These are phyloP conservation scores for Gyromitra esculenta DNA, from an alignment of 2,329 filamentous ascomycete genomes.

Conservation along the genomic window DNA sequence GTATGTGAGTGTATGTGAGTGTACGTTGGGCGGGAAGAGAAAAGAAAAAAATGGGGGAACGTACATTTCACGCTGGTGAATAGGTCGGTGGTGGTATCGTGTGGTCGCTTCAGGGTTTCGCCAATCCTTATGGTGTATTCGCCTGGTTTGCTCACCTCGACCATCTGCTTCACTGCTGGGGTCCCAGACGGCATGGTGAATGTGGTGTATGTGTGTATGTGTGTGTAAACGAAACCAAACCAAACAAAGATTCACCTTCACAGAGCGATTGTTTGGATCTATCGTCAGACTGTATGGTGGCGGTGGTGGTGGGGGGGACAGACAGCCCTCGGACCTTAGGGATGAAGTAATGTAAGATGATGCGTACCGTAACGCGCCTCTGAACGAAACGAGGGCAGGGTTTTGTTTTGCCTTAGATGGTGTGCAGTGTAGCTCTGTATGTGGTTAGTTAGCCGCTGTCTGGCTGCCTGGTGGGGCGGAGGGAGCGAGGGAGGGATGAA, in stretches of 20 bases:
- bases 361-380: background rate
- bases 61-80: conserved; percentile 54
- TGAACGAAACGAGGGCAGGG: background rate
- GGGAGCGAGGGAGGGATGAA: background rate
- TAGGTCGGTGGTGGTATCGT: conserved; percentile 9
- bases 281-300: no score
- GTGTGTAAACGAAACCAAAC: background rate
- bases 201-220: background rate
- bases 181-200: conserved; percentile 40
- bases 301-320: background rate
- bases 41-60: conserved; percentile 10
- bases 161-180: conserved; percentile 39
- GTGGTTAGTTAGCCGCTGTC: background rate
- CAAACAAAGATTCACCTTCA: background rate
- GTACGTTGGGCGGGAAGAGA: background rate
- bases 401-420: conserved; percentile 4
- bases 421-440: background rate
- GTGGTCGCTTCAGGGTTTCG: conserved; percentile 48
- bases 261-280: no score
- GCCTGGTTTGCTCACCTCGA: conserved; percentile 48
- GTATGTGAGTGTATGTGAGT: background rate
- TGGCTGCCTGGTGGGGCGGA: background rate
- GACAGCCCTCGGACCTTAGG: background rate
- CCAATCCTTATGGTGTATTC: conserved; percentile 52
- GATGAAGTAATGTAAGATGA: background rate